Conservation (phyloP, 139 green algal genomes). For the Mesostigma viride region DNA sequence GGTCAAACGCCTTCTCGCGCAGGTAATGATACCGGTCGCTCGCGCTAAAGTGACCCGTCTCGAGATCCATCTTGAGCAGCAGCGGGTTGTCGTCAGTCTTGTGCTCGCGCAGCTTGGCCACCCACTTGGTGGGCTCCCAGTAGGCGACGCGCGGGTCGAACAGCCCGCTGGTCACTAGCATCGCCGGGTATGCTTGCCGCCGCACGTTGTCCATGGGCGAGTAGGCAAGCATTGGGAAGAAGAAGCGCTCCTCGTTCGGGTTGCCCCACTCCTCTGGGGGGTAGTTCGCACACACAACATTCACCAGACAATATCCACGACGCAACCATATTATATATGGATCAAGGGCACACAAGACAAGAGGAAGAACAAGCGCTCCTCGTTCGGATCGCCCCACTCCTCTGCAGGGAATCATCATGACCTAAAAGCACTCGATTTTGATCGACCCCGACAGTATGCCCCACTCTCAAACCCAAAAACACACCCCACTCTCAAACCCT, state of each 20-base stretch:
- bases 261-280: constrained; percentile 72
- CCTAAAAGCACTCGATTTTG: no score
- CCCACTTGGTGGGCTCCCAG: constrained; percentile 70
- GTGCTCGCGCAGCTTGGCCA: constrained; percentile 33
- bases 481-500: no score
- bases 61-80: constrained; percentile 19
- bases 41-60: constrained; percentile 15
- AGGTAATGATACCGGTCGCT: constrained; percentile 23
- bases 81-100: background rate
- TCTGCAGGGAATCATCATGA: no score
- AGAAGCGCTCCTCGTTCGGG: constrained; percentile 52
- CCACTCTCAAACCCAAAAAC: no score
- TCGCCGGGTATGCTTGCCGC: constrained; percentile 56
- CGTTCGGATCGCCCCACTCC: no score
- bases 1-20: no score
- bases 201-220: constrained; percentile 79
- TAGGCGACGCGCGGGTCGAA: constrained; percentile 69
- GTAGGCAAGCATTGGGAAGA: constrained; percentile 79
- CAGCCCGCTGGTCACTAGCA: constrained; percentile 71
- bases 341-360: no score
- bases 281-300: no score
- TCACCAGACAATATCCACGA: no score
- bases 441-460: no score
- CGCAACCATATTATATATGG: no score
- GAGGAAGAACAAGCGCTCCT: no score